Evolutionary conservation across 768 basidiomycete species (phyloP).

Genomic region (Pholiota conissans): DNA sequence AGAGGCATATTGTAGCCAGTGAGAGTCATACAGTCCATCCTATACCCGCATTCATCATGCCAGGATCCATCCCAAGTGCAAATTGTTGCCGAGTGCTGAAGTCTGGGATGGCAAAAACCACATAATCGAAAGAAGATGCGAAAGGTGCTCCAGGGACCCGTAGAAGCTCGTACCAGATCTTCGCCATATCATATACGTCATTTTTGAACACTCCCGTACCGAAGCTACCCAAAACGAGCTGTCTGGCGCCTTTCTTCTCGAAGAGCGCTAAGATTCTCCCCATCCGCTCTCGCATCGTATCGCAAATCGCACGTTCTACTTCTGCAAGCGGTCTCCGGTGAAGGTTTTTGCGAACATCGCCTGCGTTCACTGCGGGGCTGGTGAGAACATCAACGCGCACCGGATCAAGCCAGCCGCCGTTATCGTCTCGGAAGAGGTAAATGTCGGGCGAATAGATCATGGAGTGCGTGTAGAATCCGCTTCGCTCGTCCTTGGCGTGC

Average conservation of each 20-base stretch:
- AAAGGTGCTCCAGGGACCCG: slow-evolving; percentile 42
- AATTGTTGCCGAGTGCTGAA: slow-evolving; percentile 1
- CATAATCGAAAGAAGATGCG: slow-evolving; percentile 48
- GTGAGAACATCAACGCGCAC: slow-evolving; percentile 62
- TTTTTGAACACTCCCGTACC: slow-evolving; percentile 75
- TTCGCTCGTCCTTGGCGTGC: slow-evolving; percentile 46
- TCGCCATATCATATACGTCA: slow-evolving; percentile 31
- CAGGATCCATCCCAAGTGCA: neutral
- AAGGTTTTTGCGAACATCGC: slow-evolving; percentile 26
- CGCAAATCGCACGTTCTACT: slow-evolving; percentile 18
- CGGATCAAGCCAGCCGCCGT: slow-evolving; percentile 51
- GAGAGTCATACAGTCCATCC: neutral
- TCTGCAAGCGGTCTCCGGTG: neutral
- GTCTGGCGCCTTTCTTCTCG: slow-evolving; percentile 53
- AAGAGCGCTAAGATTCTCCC: slow-evolving; percentile 62
- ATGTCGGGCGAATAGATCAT: slow-evolving; percentile 70
- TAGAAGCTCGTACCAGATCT: slow-evolving; percentile 23
- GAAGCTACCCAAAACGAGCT: slow-evolving; percentile 67
- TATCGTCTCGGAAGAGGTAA: slow-evolving; percentile 55
- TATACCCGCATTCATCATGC: neutral
- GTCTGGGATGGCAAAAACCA: slow-evolving; percentile 50
- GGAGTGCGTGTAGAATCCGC: slow-evolving; percentile 64
- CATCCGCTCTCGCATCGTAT: slow-evolving; percentile 68
- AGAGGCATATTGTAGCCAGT: neutral
- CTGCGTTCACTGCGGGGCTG: slow-evolving; percentile 68